Conservation (phyloP, 1,139 yeast species). For the Lodderomyces margitis region DNA sequence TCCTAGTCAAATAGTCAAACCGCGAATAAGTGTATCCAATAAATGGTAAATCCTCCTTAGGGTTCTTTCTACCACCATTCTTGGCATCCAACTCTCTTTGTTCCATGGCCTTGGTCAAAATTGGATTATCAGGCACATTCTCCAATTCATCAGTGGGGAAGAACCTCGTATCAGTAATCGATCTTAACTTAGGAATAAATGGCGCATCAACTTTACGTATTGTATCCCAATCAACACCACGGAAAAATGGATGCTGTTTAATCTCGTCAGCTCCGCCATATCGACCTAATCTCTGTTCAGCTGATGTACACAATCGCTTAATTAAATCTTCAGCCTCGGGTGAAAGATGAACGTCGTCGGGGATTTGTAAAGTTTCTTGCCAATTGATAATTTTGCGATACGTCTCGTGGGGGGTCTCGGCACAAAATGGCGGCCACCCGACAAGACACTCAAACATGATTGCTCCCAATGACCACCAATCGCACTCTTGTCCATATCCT, state of each 20-base stretch:
- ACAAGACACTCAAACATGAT: conserved; percentile 98
- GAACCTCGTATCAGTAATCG: conserved; percentile 94
- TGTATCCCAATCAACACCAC: conserved; percentile 96
- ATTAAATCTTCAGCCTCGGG: conserved; percentile 94
- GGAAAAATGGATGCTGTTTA: conserved; percentile 87
- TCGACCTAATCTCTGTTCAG: conserved; percentile 87
- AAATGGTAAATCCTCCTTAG: conserved; percentile 88
- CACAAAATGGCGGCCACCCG: conserved; percentile 99
- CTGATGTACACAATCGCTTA: conserved; percentile 72
- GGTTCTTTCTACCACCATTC: conserved; percentile 39
- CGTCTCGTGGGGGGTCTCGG: conserved; percentile 98
- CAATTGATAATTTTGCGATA: conserved; percentile 92
- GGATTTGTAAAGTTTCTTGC: conserved; percentile 90
- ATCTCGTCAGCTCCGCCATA: conserved; percentile 93
- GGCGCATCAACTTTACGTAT: conserved; percentile 95
- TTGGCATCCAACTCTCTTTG: conserved; percentile 44
- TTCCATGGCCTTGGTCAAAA: conserved; percentile 68
- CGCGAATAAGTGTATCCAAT: conserved; percentile 95
- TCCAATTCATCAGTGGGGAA: conserved; percentile 98
- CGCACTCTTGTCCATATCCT: conserved; percentile 99
- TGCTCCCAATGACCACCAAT: conserved; percentile 99
- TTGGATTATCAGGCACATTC: conserved; percentile 93
- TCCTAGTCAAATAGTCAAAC: conserved; percentile 86
- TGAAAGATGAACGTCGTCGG: conserved; percentile 91
- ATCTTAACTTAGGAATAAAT: conserved; percentile 59